Evolutionary conservation across 2,329 filamentous ascomycete genomes (phyloP).

Genomic region (Ilyonectria sp.): DNA sequence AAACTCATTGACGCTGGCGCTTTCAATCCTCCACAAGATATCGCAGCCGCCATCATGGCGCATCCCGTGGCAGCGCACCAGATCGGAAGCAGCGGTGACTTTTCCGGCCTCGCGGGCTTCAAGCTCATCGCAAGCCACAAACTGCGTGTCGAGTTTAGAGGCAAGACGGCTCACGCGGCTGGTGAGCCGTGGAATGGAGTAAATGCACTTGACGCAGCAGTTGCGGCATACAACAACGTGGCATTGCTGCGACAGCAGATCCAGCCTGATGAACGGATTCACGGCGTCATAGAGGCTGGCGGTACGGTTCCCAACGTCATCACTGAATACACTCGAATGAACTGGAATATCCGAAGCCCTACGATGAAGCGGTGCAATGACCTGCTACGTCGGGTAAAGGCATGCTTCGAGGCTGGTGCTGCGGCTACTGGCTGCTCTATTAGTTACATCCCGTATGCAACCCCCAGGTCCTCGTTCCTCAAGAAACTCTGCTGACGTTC

Average conservation of each 20-base stretch:
- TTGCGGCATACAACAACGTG: slow-evolving; percentile 36
- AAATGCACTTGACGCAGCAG: slow-evolving; percentile 40
- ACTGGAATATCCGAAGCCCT: slow-evolving; percentile 33
- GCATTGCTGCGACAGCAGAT: slow-evolving; percentile 43
- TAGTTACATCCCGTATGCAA: slow-evolving; percentile 54
- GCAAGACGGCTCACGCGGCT: slow-evolving; percentile 35
- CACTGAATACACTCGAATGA: slow-evolving; percentile 29
- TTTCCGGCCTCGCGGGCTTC: slow-evolving; percentile 26
- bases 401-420: slow-evolving; percentile 56
- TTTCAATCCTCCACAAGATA: slow-evolving; percentile 51
- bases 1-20: slow-evolving; percentile 60
- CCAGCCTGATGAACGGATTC: slow-evolving; percentile 39
- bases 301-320: slow-evolving; percentile 34
- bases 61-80: slow-evolving; percentile 34
- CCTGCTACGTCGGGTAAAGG: slow-evolving; percentile 49
- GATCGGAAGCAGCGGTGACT: neutral
- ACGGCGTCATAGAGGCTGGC: slow-evolving; percentile 39
- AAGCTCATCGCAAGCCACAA: slow-evolving; percentile 33
- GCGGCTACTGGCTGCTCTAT: slow-evolving; percentile 54
- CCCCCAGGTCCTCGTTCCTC: neutral
- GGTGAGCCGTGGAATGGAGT: slow-evolving; percentile 40
- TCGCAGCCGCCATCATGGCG: slow-evolving; percentile 46
- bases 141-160: slow-evolving; percentile 27
- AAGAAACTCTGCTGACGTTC: neutral
- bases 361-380: slow-evolving; percentile 24